Evolutionary conservation across 164 flowering plant genomes (phyloP).

Genomic region (Umbellularia californica): DNA sequence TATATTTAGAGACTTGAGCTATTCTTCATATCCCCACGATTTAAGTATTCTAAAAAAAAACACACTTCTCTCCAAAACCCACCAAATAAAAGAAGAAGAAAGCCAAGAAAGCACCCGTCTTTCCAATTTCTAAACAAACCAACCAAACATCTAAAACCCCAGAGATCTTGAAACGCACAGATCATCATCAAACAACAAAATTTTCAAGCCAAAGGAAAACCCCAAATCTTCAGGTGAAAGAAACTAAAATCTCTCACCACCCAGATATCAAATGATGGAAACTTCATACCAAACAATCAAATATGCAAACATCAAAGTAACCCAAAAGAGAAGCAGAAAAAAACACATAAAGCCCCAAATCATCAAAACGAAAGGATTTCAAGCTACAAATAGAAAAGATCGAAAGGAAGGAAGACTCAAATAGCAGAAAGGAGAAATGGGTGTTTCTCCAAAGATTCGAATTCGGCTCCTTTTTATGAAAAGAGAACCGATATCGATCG

Average conservation of each 20-base stretch:
- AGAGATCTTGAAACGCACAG: no score
- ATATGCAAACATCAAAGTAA: not conserved
- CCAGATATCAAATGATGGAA: not conserved
- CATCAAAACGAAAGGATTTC: not conserved
- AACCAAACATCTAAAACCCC: not conserved
- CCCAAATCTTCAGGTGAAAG: not conserved
- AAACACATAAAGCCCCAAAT: not conserved
- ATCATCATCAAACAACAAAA: not conserved
- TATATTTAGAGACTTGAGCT: not conserved
- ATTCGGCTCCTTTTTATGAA: no score
- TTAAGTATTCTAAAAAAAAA: not conserved
- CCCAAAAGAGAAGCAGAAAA: not conserved
- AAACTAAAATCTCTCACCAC: not conserved
- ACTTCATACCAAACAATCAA: not conserved
- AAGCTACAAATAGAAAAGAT: not conserved
- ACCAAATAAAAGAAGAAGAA: not conserved
- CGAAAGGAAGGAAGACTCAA: not conserved
- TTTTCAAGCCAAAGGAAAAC: not conserved
- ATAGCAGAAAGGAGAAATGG: not conserved
- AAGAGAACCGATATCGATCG: no score
- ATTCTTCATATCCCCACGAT: not conserved
- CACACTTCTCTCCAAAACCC: not conserved
- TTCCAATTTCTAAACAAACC: conserved; percentile 1
- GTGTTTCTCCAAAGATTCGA: not conserved
- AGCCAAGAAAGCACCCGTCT: not conserved